Evolutionary conservation across 176 grass and related monocot genomes (phyloP).

Genomic region (Alloteropsis semialata): DNA sequence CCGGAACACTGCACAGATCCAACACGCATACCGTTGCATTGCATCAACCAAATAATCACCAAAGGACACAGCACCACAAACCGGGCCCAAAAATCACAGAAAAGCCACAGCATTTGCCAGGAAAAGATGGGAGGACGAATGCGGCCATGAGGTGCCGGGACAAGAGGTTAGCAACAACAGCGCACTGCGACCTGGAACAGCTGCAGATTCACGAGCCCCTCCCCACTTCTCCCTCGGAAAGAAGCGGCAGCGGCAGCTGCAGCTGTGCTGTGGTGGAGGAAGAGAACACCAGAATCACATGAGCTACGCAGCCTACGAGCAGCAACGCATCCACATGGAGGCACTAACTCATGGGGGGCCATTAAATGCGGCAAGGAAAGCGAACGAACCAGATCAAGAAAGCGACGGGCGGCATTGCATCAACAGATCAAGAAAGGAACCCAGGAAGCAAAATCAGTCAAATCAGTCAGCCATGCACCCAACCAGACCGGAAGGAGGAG

Average conservation of each 20-base stretch:
- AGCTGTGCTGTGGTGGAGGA: background rate
- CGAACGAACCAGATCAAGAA: constrained; percentile 20
- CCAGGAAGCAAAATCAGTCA: constrained; percentile 5
- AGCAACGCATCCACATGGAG: constrained; percentile 6
- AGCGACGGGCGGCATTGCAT: constrained; percentile 25
- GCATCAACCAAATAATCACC: background rate
- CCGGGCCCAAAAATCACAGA: background rate
- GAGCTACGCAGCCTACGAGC: background rate
- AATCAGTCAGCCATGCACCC: constrained; percentile 6
- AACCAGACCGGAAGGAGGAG: background rate
- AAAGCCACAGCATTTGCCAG: background rate
- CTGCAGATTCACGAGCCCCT: background rate
- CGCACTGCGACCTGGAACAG: constrained; percentile 5
- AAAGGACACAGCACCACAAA: background rate
- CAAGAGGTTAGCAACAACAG: background rate
- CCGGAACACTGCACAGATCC: background rate
- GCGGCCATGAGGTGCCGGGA: background rate
- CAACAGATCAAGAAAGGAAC: constrained; percentile 26
- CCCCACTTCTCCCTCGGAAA: background rate
- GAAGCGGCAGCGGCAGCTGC: background rate
- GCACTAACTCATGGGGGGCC: constrained; percentile 10
- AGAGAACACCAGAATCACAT: constrained; percentile 14
- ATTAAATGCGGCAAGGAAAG: constrained; percentile 21
- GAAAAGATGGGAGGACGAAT: background rate
- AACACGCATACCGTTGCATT: background rate